phyloP scores from a whole-genome alignment of 1,139 yeast genomes.

The Meyerozyma athensensis region DNA sequence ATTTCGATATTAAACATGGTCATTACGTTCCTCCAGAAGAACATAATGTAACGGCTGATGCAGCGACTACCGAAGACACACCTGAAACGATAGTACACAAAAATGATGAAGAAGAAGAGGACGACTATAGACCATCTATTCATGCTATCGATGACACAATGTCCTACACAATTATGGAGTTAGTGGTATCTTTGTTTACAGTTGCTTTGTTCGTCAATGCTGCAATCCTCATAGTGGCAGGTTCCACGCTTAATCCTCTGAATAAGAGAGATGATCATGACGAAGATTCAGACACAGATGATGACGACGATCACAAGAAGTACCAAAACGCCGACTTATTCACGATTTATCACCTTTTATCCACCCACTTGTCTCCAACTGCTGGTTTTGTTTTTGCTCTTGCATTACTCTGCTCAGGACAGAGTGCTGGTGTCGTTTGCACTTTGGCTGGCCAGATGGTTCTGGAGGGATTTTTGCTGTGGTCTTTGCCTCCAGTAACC shows the following conservation, averaged over 20 bases:
- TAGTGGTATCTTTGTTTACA: conserved; percentile 66
- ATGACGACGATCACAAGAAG: conserved; percentile 44
- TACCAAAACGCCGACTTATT: conserved; percentile 68
- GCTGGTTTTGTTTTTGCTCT: conserved; percentile 92
- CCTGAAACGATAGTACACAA: conserved; percentile 6
- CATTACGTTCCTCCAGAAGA: conserved; percentile 27
- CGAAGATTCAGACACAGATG: conserved; percentile 44
- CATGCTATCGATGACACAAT: conserved; percentile 68
- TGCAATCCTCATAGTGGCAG: conserved; percentile 80
- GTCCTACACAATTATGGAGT: conserved; percentile 69
- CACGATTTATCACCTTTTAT: conserved; percentile 73
- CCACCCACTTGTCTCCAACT: conserved; percentile 72
- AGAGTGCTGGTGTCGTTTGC: conserved; percentile 97
- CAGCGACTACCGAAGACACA: background rate
- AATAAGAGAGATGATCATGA: conserved; percentile 36
- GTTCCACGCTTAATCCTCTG: conserved; percentile 53
- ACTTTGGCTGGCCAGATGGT: conserved; percentile 97
- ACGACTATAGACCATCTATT: conserved; percentile 57
- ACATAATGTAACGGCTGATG: conserved; percentile 5
- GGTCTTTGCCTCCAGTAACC: conserved; percentile 84
- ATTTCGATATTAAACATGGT: conserved; percentile 70
- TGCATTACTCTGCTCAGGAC: conserved; percentile 92
- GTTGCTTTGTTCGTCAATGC: conserved; percentile 85
- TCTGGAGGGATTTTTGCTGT: conserved; percentile 83
- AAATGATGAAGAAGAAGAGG: conserved; percentile 18